phyloP scores from a whole-genome alignment of 164 flowering plant genomes.

The Chloranthus sessilifolius region DNA sequence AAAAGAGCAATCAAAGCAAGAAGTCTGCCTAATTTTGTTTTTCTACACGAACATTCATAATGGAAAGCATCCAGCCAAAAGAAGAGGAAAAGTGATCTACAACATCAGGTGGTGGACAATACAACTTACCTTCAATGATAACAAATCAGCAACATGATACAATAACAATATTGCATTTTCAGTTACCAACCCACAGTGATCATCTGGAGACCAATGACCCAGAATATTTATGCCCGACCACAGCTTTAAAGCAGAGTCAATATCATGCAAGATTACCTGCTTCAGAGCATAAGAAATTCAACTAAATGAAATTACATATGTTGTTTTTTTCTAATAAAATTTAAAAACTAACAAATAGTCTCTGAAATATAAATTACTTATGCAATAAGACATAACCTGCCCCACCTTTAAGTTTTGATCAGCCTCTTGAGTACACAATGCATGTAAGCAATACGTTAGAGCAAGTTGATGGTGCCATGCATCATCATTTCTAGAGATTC shows the following conservation, averaged over 20 bases:
- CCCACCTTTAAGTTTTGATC: conserved; percentile 64
- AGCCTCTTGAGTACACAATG: conserved; percentile 58
- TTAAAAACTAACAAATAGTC: no score
- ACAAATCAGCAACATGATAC: conserved; percentile 57
- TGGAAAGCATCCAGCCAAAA: background rate
- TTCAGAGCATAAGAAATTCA: conserved; percentile 8
- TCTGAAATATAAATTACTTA: no score
- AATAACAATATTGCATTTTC: conserved; percentile 42
- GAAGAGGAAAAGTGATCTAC: background rate
- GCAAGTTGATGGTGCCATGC: conserved; percentile 45
- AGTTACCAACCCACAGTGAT: conserved; percentile 22
- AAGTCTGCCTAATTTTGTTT: background rate
- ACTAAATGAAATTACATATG: background rate
- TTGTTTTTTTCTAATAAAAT: no score
- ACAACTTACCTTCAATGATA: conserved; percentile 64
- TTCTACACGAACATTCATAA: background rate
- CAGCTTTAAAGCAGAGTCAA: conserved; percentile 44
- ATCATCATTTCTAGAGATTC: conserved; percentile 10
- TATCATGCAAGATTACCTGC: conserved; percentile 59
- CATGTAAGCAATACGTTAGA: conserved; percentile 64
- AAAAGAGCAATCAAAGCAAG: background rate
- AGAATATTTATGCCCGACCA: conserved; percentile 37
- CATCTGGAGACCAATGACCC: conserved; percentile 23
- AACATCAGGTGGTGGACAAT: no score
- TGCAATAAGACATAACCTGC: no score